These are phyloP conservation scores for Primulina huaijiensis DNA, from an alignment of 257 asterid species.

Conservation along the genomic window DNA sequence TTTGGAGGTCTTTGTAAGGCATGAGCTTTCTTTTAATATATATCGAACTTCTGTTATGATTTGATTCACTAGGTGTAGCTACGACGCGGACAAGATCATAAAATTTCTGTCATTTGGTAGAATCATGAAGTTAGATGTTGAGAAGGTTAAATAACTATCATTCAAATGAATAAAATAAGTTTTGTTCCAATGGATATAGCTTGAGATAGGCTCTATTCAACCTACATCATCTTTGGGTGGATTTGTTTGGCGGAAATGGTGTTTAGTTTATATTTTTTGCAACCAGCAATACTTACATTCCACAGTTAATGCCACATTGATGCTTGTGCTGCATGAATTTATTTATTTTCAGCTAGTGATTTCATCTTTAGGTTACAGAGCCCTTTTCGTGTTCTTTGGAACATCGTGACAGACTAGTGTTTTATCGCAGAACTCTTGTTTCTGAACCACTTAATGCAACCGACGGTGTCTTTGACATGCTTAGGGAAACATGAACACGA, in stretches of 20 bases:
- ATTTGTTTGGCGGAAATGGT: background rate
- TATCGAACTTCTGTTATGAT: too few species aligned
- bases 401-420: background rate
- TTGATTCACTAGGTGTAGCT: background rate
- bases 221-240: background rate
- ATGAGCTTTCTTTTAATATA: too few species aligned
- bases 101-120: background rate
- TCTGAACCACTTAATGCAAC: constrained; percentile 23
- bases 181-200: background rate
- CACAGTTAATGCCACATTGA: background rate
- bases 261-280: background rate
- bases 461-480: constrained; percentile 30
- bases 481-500: constrained; percentile 32
- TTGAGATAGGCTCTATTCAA: background rate
- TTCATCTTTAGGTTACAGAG: background rate
- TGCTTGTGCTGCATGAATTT: background rate
- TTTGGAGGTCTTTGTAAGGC: background rate
- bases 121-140: background rate
- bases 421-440: background rate
- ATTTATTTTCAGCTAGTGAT: background rate
- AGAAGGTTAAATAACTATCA: background rate
- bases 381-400: background rate
- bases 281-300: background rate
- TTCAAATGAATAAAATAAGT: too few species aligned
- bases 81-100: background rate